phyloP scores from a whole-genome alignment of 805 yeast genomes.

The Jamesozyma jinghongensis region DNA sequence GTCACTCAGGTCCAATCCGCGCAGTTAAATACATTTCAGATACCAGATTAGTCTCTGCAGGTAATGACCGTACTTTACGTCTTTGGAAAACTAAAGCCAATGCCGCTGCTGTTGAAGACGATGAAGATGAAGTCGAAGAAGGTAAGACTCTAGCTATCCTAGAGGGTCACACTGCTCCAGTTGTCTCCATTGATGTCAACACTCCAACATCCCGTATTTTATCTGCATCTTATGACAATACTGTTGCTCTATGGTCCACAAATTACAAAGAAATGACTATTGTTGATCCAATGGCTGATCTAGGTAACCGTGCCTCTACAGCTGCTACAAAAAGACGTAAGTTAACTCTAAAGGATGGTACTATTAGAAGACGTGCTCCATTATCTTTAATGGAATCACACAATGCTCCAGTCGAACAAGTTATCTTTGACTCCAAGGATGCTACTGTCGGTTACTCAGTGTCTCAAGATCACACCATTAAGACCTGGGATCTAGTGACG shows the following conservation, averaged over 20 bases:
- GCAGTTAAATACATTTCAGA: constrained; percentile 72
- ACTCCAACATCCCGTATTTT: constrained; percentile 49
- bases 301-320: constrained; percentile 42
- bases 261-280: constrained; percentile 73
- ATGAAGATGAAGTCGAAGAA: constrained; percentile 43
- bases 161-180: constrained; percentile 85
- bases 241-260: constrained; percentile 84
- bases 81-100: constrained; percentile 54
- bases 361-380: constrained; percentile 75
- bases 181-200: constrained; percentile 64
- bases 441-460: constrained; percentile 83
- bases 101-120: constrained; percentile 31
- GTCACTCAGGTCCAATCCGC: constrained; percentile 83
- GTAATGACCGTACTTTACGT: constrained; percentile 82
- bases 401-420: constrained; percentile 78
- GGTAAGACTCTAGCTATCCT: constrained; percentile 77
- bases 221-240: constrained; percentile 76
- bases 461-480: constrained; percentile 89
- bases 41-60: constrained; percentile 70
- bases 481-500: constrained; percentile 94
- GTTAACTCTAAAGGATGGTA: constrained; percentile 65
- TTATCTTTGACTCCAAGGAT: constrained; percentile 65
- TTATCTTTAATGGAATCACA: constrained; percentile 74
- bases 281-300: constrained; percentile 40
- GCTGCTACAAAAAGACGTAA: constrained; percentile 85